Conservation (phyloP, 2,329 filamentous ascomycete genomes). For the Exophiala aquamarina region DNA sequence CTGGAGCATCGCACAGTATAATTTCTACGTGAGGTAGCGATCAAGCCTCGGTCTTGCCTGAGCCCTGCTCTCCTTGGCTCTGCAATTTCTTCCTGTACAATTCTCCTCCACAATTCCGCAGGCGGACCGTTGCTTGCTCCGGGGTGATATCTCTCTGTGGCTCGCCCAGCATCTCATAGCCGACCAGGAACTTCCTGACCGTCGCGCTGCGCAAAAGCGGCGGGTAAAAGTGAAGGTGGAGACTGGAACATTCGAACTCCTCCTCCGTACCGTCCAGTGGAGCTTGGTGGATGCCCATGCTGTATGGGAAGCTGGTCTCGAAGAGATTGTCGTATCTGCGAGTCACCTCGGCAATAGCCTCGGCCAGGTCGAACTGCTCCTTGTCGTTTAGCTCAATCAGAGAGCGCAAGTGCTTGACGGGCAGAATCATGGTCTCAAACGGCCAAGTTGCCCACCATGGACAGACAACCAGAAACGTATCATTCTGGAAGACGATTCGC, state of each 20-base stretch:
- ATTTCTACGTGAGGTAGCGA: conserved; percentile 58
- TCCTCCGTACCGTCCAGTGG: conserved; percentile 78
- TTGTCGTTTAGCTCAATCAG: conserved; percentile 74
- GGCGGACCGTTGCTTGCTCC: conserved; percentile 80
- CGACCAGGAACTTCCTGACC: conserved; percentile 93
- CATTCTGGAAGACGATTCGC: conserved; percentile 85
- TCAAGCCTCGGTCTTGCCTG: conserved; percentile 5
- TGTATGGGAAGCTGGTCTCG: conserved; percentile 95
- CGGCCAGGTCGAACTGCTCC: conserved; percentile 74
- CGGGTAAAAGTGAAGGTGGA: conserved; percentile 98
- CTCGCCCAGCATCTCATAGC: conserved; percentile 94
- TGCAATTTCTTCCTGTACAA: conserved; percentile 72
- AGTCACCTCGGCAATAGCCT: conserved; percentile 83
- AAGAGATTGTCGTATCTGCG: conserved; percentile 95
- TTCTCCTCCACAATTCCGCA: conserved; percentile 75
- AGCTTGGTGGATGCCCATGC: conserved; percentile 94
- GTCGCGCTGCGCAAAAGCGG: conserved; percentile 89
- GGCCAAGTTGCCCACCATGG: conserved; percentile 99
- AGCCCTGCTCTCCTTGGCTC: conserved; percentile 12
- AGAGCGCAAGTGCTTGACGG: conserved; percentile 79
- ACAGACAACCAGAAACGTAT: conserved; percentile 79
- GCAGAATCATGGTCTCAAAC: conserved; percentile 88
- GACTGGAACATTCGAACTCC: conserved; percentile 82
- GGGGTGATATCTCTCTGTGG: conserved; percentile 98
- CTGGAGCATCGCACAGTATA: conserved; percentile 69